These are phyloP conservation scores for Salix exigua DNA, from an alignment of 345 rosid species.

Conservation along the genomic window DNA sequence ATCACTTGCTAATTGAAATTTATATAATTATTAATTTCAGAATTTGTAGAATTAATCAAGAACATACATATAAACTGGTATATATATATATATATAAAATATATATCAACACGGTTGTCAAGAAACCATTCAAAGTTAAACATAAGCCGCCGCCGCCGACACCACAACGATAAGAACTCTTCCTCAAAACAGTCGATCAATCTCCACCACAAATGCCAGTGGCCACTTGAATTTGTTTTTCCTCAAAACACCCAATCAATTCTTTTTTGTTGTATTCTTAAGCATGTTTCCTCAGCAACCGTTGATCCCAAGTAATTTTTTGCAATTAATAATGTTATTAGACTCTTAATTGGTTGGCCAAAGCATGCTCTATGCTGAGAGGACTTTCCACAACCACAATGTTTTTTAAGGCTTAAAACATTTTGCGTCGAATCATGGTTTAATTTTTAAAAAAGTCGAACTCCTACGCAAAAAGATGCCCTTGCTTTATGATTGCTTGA, in stretches of 20 bases:
- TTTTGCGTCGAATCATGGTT: background rate
- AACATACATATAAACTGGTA: no score
- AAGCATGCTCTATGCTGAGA: background rate
- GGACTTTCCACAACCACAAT: slow-evolving; percentile 22
- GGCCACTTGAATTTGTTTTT: slow-evolving; percentile 5
- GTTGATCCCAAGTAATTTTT: background rate
- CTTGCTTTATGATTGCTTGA: slow-evolving; percentile 16
- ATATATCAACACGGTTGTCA: background rate
- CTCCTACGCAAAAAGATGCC: background rate
- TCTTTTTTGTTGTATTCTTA: background rate
- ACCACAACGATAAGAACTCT: background rate
- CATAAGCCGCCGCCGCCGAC: slow-evolving; percentile 14
- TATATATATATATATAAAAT: no score
- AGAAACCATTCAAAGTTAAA: background rate
- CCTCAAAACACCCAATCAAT: background rate
- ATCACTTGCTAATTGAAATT: no score
- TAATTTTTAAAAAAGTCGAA: slow-evolving; percentile 6
- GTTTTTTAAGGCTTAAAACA: background rate
- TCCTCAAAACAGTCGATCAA: slow-evolving; percentile 4
- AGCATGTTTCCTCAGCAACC: background rate
- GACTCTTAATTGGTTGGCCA: background rate
- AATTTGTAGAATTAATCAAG: no score
- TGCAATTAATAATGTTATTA: background rate
- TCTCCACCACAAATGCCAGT: slow-evolving; percentile 24
- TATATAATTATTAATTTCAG: no score